Base-by-base conservation (phyloP, 495 filamentous ascomycete species). In the Daldinia childiae region DNA sequence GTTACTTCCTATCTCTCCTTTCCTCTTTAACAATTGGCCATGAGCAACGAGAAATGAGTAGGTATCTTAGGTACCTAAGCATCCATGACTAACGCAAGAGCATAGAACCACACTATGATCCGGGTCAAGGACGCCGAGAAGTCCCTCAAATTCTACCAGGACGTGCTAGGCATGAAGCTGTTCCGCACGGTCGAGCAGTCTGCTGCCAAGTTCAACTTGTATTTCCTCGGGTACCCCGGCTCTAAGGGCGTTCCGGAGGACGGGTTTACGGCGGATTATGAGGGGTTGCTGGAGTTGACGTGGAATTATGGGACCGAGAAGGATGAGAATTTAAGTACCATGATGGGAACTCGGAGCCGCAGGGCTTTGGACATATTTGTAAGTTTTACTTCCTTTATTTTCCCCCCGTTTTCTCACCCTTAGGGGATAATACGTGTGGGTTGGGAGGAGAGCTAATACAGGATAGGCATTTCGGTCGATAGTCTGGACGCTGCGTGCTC, bases 241-340 rank as follows among this genome's bases (percentile, higher is more conserved):
- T 66, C 81, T 41, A 70, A 79, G 69, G 82, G 83, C 24, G 72
- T 83, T 29, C 84, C 90, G 32, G 81, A 80, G 39, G 78, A 81
- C 27, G 75, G 81, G 26, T 86, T 48, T 75, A 85, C 89, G 3
- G 88, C 91, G 3, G 87, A 88, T 43, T 86, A 88, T 57, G 95
- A 98, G 76, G 95, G 95, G 2, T 76, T 98, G 58, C 82, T 98
- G 11, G 94, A 97, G 82, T 76, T 99, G 72, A 98, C 94, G 21
- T 97, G 93, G 92, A 98, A 99, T 77, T 95, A 97, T 70, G 95
- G 95, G 45, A 98, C 95, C 2, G 95, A 99, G 85, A 95, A 92
- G 76, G 89, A 98, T 72, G 85, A 89, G 62, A 82, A 85, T 52
- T 93, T 74, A 89, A 89, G 48, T 99, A 99, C 76, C 95, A 99